These are phyloP conservation scores for Zasmidium cellare DNA, from an alignment of 2,329 filamentous ascomycete genomes.

Conservation along the genomic window DNA sequence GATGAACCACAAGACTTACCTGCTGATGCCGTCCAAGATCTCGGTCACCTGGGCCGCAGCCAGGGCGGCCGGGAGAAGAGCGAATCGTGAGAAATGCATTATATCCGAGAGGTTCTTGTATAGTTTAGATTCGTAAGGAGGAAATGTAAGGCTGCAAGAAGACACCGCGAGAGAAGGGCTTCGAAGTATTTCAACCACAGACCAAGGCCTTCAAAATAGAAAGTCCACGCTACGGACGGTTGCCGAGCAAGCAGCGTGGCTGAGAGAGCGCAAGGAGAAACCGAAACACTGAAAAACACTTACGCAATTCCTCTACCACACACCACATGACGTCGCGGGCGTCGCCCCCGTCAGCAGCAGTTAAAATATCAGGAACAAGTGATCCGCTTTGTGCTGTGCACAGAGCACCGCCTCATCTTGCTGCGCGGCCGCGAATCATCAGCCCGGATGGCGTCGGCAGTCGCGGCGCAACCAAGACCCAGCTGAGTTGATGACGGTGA, in stretches of 20 bases:
- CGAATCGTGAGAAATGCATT: not conserved
- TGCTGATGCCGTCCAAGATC: not conserved
- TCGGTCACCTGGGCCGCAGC: not conserved
- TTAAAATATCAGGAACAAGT: not conserved
- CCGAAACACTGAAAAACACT: not conserved
- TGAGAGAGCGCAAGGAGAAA: not conserved
- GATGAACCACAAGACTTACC: not conserved
- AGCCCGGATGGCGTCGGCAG: not conserved
- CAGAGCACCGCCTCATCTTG: not conserved
- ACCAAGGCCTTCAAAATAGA: not conserved
- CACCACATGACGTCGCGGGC: not conserved
- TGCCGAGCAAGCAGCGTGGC: not conserved
- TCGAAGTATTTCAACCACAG: not conserved
- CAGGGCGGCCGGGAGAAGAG: conserved; percentile 4
- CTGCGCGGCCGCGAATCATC: not conserved
- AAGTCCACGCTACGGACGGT: not conserved
- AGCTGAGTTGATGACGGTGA: not conserved
- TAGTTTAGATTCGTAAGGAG: not conserved
- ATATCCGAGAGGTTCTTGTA: not conserved
- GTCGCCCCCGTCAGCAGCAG: not conserved
- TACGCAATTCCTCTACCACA: not conserved
- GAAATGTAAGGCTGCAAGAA: no score
- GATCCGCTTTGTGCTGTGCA: not conserved
- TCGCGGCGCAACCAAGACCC: not conserved
- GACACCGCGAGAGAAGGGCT: not conserved